phyloP scores from a whole-genome alignment of 2,329 filamentous ascomycete genomes.

The Monilinia polystroma region DNA sequence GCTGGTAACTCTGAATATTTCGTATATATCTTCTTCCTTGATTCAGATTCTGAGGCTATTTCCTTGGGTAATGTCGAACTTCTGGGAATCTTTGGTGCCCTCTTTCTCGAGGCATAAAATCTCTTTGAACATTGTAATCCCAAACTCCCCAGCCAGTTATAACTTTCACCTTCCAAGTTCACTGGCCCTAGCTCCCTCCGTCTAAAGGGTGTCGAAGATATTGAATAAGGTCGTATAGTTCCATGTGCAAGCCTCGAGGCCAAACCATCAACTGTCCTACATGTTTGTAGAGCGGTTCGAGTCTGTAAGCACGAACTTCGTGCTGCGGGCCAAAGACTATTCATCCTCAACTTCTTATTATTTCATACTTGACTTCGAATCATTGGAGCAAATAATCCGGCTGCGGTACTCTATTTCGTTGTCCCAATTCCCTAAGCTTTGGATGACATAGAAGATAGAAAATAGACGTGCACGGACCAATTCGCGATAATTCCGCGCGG shows the following conservation, averaged over 20 bases:
- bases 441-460: conserved; percentile 10
- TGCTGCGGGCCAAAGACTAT: conserved; percentile 32
- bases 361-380: conserved; percentile 24
- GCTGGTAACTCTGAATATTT: conserved; percentile 58
- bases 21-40: conserved; percentile 43
- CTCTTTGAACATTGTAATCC: conserved; percentile 21
- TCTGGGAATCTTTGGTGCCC: background rate
- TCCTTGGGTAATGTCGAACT: background rate
- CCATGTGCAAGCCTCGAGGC: conserved; percentile 31
- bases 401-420: background rate
- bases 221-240: conserved; percentile 27
- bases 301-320: conserved; percentile 33
- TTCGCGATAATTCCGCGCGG: conserved; percentile 10
- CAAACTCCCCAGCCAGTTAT: background rate
- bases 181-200: background rate
- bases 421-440: background rate
- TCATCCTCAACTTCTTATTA: conserved; percentile 32
- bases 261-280: conserved; percentile 29
- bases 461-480: conserved; percentile 9
- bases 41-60: conserved; percentile 18
- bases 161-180: background rate
- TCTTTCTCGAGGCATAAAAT: conserved; percentile 15
- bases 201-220: conserved; percentile 6
- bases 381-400: conserved; percentile 7
- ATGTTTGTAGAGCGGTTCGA: conserved; percentile 33